Evolutionary conservation across 2,329 filamentous ascomycete genomes (phyloP), one percentile per base, ranked within the genome.

Genomic region (Claviceps maximensis): DNA sequence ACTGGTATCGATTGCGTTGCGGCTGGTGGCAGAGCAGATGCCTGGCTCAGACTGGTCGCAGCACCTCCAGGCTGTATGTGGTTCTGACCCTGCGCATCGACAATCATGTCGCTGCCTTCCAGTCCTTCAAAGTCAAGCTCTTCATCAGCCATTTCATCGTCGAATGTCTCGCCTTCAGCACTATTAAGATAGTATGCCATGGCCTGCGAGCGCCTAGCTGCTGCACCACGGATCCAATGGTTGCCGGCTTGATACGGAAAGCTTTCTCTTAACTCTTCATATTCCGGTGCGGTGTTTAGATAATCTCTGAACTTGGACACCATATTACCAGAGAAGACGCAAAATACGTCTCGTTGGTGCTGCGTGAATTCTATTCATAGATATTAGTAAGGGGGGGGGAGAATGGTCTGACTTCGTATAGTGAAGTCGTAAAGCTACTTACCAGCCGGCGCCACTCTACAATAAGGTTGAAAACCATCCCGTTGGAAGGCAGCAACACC

Each of bases 281-380:
- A 80, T 36, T 71, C 67, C 0, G 69, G 65, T 12, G 72, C 69
- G 0, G 67, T 72, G 58, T 89, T 94, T 41, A 98, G 76, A 63
- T 89, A 87, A 29, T 84, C 78, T 44, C 91, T 84, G 27, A 98
- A 79, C 42, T 80, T 79, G 44, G 74, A 74, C 2, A 98, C 91
- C 53, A 90, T 90, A 27, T 80, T 78, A 6, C 93, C 91, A 1
- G 90, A 96, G 68, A 98, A 98, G 52, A 98, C 93, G 64, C 93
- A 98, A 66, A 98, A 98, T 8, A 97, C 89, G 51, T 91, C 85
- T 57, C 93, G 83, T 67, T 98, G 93, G 64, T 96, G 89, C 47
- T 91, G 86, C 19, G 90, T 97, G 66, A 98, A 98, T 68, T 97
- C 93, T 83, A 53, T 3, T 2, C 40, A 12, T 49, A n/a, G 21